phyloP scores from a whole-genome alignment of 192 early-diverging fungal species.

The Anaeromyces robustus region DNA sequence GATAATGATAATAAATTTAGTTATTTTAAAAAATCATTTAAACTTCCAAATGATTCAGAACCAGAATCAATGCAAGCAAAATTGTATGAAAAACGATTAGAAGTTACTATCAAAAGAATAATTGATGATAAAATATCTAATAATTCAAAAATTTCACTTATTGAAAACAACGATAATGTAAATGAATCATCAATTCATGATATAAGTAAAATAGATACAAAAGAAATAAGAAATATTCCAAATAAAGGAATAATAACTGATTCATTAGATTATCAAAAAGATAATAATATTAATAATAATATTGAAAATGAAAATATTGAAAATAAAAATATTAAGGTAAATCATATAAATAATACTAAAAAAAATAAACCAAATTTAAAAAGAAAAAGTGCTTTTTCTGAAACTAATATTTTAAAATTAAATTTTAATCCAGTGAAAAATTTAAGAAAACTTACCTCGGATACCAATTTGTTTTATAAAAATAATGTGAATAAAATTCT shows the following conservation, averaged over 20 bases:
- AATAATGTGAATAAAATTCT: not conserved
- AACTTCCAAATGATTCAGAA: not conserved
- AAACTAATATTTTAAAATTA: not conserved
- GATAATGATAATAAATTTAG: not conserved
- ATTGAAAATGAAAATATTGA: too few relatives aligned
- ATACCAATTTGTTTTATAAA: not conserved
- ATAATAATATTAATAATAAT: too few relatives aligned
- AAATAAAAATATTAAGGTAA: too few relatives aligned
- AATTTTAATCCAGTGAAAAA: not conserved
- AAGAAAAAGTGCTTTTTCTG: not conserved
- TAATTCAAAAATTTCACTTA: too few relatives aligned
- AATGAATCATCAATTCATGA: not conserved
- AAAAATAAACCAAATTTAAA: not conserved
- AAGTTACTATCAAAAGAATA: not conserved
- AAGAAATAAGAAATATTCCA: too few relatives aligned
- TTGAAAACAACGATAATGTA: not conserved
- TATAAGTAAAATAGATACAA: not conserved
- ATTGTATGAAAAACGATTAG: not conserved
- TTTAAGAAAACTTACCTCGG: not conserved
- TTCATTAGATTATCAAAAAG: too few relatives aligned
- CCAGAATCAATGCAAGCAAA: not conserved
- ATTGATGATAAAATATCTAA: not conserved
- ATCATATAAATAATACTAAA: too few relatives aligned
- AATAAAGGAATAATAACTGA: too few relatives aligned
- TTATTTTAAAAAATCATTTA: not conserved